Percentiles rank a stretch among this genome's conserved stretches.
These are phyloP conservation scores for Rutstroemia sp. DNA, from an alignment of 2,329 filamentous ascomycete genomes.

Conservation along the genomic window DNA sequence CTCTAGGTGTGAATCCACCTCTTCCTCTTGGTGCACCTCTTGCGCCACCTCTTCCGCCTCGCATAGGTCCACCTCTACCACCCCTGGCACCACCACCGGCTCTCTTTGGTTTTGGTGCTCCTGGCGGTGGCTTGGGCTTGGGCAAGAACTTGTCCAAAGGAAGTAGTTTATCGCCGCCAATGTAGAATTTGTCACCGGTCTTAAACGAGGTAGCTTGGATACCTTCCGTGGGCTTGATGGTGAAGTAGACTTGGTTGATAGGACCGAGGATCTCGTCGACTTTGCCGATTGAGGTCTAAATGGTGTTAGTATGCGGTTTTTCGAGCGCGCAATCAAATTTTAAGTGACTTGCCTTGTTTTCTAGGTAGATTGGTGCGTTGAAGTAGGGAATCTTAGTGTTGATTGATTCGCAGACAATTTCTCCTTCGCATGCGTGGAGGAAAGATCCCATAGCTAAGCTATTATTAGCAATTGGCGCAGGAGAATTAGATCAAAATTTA, in stretches of 20 bases:
- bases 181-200: constrained; percentile 94
- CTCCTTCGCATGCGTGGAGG: constrained; percentile 90
- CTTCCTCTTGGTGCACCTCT: constrained; percentile 44
- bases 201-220: constrained; percentile 95
- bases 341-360: constrained; percentile 69
- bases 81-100: constrained; percentile 56
- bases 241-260: constrained; percentile 98
- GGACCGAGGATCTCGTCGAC: constrained; percentile 97
- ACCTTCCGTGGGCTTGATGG: constrained; percentile 92
- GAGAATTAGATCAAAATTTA: constrained; percentile 3
- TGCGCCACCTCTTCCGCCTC: constrained; percentile 34
- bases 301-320: neutral
- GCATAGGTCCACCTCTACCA: constrained; percentile 37
- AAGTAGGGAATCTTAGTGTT: constrained; percentile 98
- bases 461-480: constrained; percentile 14
- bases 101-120: constrained; percentile 63
- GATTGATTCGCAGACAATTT: constrained; percentile 93
- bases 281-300: constrained; percentile 79
- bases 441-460: constrained; percentile 80
- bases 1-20: constrained; percentile 40
- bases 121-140: constrained; percentile 71
- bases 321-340: neutral
- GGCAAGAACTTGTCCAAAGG: constrained; percentile 95
- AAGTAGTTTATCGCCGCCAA: constrained; percentile 87
- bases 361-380: constrained; percentile 97